Evolutionary conservation across 2,329 filamentous ascomycete species (phyloP).

Genomic region (Fusarium sp.): DNA sequence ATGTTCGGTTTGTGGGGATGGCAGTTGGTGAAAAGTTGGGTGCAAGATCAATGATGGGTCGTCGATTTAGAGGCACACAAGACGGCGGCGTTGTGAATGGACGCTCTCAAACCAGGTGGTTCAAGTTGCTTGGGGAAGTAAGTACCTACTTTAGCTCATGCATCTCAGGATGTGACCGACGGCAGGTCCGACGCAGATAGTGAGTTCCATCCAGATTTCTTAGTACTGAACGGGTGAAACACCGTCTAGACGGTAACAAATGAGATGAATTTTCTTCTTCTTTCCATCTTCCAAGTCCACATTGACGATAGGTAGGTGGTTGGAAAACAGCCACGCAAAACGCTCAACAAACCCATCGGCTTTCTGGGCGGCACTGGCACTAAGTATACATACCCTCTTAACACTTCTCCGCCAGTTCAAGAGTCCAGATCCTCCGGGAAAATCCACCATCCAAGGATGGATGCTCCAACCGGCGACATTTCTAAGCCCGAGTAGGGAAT

Average conservation of each 20-base stretch:
- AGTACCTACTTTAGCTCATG: constrained; percentile 19
- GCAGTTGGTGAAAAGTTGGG: background rate
- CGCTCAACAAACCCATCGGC: constrained; percentile 13
- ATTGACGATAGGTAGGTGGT: background rate
- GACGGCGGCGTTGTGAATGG: background rate
- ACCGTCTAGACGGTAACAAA: background rate
- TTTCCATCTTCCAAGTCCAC: background rate
- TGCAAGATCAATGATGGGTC: constrained; percentile 4
- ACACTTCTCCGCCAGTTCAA: constrained; percentile 19
- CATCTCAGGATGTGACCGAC: constrained; percentile 21
- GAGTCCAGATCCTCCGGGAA: constrained; percentile 16
- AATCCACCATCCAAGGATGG: background rate
- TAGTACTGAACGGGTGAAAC: background rate
- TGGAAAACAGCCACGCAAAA: constrained; percentile 17
- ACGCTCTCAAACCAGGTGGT: background rate
- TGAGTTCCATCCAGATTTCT: background rate
- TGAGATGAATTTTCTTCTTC: background rate
- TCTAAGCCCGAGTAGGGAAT: constrained; percentile 9
- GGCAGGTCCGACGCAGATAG: constrained; percentile 30
- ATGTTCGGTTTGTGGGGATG: background rate
- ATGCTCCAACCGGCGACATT: constrained; percentile 13
- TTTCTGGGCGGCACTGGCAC: background rate
- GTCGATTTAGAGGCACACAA: constrained; percentile 2
- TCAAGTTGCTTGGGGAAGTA: constrained; percentile 20
- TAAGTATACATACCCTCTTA: constrained; percentile 5